Percentiles rank a stretch among this genome's conserved stretches.
phyloP scores from a whole-genome alignment of 1,284 basidiomycete genomes.

The Ceratobasidium sp. region DNA sequence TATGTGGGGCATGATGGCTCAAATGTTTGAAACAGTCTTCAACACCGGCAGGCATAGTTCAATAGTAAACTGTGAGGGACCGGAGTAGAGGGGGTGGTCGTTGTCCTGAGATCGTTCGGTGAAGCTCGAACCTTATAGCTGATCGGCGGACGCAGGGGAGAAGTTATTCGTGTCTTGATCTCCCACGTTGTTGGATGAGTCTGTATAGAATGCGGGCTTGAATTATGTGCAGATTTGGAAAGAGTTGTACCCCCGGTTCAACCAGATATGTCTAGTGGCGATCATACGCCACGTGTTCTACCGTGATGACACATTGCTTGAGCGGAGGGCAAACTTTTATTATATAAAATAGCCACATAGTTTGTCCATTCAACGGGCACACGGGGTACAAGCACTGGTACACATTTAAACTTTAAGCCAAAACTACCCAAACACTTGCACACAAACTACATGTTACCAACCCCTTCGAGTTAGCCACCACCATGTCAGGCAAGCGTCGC shows the following conservation, averaged over 20 bases:
- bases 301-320: too few relatives aligned
- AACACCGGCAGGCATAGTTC: neutral
- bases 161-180: neutral
- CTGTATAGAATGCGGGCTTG: neutral
- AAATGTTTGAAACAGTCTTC: neutral
- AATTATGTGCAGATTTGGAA: too few relatives aligned
- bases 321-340: too few relatives aligned
- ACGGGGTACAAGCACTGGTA: neutral
- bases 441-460: neutral
- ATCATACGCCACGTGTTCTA: too few relatives aligned
- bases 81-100: neutral
- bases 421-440: too few relatives aligned
- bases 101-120: neutral
- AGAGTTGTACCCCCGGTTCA: too few relatives aligned
- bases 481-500: conserved; percentile 36
- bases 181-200: neutral
- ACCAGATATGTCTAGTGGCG: too few relatives aligned
- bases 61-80: neutral
- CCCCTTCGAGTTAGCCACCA: conserved; percentile 6
- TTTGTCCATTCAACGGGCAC: neutral
- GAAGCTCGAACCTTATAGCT: neutral
- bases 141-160: neutral
- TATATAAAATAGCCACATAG: neutral
- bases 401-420: too few relatives aligned
- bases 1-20: conserved; percentile 6